Base-by-base conservation (phyloP, 139 green algal species). In the Closterium sp. region DNA sequence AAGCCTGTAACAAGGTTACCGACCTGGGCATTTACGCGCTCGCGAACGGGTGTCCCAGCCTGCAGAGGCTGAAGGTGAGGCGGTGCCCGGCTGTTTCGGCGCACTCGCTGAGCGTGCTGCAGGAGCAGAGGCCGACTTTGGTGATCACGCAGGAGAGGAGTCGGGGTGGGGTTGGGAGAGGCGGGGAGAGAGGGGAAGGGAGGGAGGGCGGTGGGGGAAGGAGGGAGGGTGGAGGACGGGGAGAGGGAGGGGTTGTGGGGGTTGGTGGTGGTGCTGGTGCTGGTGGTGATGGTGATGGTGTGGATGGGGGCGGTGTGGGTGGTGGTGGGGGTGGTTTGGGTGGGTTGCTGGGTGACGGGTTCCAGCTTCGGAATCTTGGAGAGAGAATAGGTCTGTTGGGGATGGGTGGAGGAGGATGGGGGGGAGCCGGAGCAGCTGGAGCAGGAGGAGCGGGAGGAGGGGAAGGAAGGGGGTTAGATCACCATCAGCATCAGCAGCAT, bases 21-120 rank as follows among this genome's bases (percentile, higher is more conserved):
- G 90, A 93, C 87, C 32, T 93, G 1, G 90, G 90, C 4, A 70
- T 93, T 50, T 62, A 91, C 28, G 85, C 90, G 13, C 32, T 93
- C 29, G 90, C 85, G 13, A 93, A 93, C 24, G 90, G 90, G 11
- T 93, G 50, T 85, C 70, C 70, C 9, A 87, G 86, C 85, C 85
- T 93, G 79, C 90, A 90, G 85, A 29, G 79, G 31, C 31, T 93
- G 28, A 93, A 93, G 90, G 70, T 93, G 28, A n/a, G 90, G 27
- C 31, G 34, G n/a, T 93, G 90, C 13, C 17, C 28, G 24, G 86
- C 27, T 11, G 90, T 93, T 19, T 86, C 62, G 31, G 27, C 50
- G 4, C 27, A 31, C 22, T 85, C 85, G 7, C 91, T 93, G 29
- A 30, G n/a, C 30, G 91, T 89, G 19, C 90, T 93, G 9, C 85